These are phyloP conservation scores for Tuber umbilicatum DNA, from an alignment of 495 filamentous ascomycete genomes.

Conservation along the genomic window DNA sequence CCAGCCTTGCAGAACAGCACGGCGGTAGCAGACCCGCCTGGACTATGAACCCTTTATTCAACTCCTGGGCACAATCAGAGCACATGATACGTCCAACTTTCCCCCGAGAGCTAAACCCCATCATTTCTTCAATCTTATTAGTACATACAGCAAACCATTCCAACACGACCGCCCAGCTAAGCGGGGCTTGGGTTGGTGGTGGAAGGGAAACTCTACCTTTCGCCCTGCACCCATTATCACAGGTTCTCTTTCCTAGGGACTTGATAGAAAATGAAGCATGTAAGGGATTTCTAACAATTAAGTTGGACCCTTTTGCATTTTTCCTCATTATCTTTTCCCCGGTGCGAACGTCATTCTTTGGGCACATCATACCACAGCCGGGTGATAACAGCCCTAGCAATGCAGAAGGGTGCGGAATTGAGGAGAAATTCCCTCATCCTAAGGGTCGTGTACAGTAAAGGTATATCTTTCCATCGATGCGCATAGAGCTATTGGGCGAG, in stretches of 20 bases:
- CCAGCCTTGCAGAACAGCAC: neutral
- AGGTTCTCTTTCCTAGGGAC: neutral
- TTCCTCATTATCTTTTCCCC: neutral
- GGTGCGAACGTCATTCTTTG: neutral
- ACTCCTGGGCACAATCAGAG: neutral
- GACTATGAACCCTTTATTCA: neutral
- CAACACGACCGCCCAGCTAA: neutral
- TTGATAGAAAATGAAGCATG: neutral
- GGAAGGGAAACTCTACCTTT: neutral
- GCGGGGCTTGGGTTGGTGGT: neutral
- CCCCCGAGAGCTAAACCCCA: neutral
- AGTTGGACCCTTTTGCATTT: neutral
- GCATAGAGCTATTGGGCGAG: neutral
- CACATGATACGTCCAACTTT: neutral
- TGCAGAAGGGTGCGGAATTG: neutral
- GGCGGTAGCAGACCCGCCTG: neutral
- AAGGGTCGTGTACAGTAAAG: slow-evolving; percentile 1
- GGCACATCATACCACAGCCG: neutral
- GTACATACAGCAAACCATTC: neutral
- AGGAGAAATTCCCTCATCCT: slow-evolving; percentile 1
- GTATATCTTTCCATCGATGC: neutral
- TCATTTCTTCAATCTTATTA: neutral
- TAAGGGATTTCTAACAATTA: slow-evolving; percentile 8
- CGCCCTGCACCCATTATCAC: neutral
- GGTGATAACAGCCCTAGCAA: neutral